phyloP scores from a whole-genome alignment of 768 basidiomycete species.

The Trametopsis cervina region DNA sequence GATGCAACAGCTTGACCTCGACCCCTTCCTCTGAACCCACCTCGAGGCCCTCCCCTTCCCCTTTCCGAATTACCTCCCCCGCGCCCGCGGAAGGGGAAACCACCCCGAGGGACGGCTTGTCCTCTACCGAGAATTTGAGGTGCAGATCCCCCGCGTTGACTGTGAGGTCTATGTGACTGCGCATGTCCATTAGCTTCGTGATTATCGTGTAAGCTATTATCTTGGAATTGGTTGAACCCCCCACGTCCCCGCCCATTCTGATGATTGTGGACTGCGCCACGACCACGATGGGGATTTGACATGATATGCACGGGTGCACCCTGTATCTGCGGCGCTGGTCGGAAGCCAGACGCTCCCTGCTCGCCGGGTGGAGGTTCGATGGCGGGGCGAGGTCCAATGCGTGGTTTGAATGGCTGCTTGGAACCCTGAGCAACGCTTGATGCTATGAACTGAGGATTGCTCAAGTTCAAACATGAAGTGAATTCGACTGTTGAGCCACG shows the following conservation, averaged over 20 bases:
- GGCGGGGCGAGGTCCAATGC: constrained; percentile 58
- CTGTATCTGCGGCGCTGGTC: constrained; percentile 38
- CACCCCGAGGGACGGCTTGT: not conserved
- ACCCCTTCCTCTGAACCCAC: constrained; percentile 5
- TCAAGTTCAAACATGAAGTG: constrained; percentile 84
- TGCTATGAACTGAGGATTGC: constrained; percentile 76
- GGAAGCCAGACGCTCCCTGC: constrained; percentile 53
- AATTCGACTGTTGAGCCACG: constrained; percentile 87
- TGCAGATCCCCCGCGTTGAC: not conserved
- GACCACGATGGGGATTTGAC: constrained; percentile 64
- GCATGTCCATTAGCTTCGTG: not conserved
- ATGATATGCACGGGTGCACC: constrained; percentile 57
- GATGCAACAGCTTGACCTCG: constrained; percentile 2
- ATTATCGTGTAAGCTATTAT: not conserved
- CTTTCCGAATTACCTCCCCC: not conserved
- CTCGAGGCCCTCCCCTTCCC: not conserved
- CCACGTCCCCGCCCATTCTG: not conserved
- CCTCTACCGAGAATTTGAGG: not conserved
- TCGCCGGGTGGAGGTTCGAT: constrained; percentile 51
- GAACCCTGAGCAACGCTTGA: constrained; percentile 60
- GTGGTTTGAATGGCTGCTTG: constrained; percentile 58
- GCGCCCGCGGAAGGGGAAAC: not conserved
- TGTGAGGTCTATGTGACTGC: not conserved
- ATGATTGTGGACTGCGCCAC: constrained; percentile 21
- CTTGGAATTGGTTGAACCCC: too few relatives aligned